phyloP scores from a whole-genome alignment of 2,329 filamentous ascomycete genomes.

The Arthrobotrys sphaeroides region DNA sequence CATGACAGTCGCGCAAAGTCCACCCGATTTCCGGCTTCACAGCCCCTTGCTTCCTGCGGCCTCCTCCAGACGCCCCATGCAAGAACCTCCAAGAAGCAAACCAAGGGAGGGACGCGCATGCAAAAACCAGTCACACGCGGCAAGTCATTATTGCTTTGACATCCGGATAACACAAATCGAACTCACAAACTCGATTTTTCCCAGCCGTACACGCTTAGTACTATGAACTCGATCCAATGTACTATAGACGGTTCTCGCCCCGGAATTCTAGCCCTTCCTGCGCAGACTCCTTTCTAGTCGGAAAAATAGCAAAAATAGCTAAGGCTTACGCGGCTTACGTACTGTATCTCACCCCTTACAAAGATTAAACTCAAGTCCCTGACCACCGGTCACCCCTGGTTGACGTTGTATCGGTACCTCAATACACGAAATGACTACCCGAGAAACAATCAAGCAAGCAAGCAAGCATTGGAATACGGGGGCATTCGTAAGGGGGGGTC shows the following conservation, averaged over 20 bases:
- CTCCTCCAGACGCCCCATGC: slow-evolving; percentile 1
- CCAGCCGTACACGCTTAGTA: not conserved
- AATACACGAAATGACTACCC: slow-evolving; percentile 8
- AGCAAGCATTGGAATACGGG: not conserved
- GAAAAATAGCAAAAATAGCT: slow-evolving; percentile 43
- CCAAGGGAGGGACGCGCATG: not conserved
- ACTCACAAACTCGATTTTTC: not conserved
- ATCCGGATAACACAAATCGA: slow-evolving; percentile 4
- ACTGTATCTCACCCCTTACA: slow-evolving; percentile 22
- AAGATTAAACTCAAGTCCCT: slow-evolving; percentile 1
- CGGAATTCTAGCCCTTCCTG: slow-evolving; percentile 8
- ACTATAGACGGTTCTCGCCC: slow-evolving; percentile 8
- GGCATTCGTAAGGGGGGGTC: not conserved
- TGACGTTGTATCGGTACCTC: slow-evolving; percentile 19
- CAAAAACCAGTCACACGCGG: slow-evolving; percentile 5
- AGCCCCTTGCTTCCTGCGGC: slow-evolving; percentile 12
- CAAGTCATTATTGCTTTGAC: slow-evolving; percentile 5
- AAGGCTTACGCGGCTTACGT: slow-evolving; percentile 51
- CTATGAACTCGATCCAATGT: not conserved
- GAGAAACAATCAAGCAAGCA: slow-evolving; percentile 10
- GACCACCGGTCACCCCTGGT: slow-evolving; percentile 15
- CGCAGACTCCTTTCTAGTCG: not conserved
- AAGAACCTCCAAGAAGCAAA: slow-evolving; percentile 6
- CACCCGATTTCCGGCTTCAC: slow-evolving; percentile 17
- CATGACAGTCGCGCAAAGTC: slow-evolving; percentile 23